Evolutionary conservation across 2,329 filamentous ascomycete species (phyloP).

Genomic region (Coniella lustricola): DNA sequence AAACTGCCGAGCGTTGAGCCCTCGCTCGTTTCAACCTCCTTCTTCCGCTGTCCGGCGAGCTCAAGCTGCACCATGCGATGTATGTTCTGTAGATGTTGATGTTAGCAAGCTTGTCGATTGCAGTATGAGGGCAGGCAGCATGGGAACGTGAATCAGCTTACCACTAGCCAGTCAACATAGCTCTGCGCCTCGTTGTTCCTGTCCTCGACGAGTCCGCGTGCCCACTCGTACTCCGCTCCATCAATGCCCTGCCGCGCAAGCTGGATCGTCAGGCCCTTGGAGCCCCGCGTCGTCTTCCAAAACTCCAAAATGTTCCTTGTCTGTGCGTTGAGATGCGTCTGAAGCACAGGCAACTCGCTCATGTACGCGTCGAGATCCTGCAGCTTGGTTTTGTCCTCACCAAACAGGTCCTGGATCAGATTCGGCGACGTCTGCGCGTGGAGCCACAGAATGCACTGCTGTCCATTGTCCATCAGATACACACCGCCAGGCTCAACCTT

Average conservation of each 20-base stretch:
- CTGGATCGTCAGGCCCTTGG: conserved; percentile 83
- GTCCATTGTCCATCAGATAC: conserved; percentile 93
- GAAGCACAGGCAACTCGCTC: conserved; percentile 71
- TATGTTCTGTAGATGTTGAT: conserved; percentile 46
- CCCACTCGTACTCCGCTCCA: conserved; percentile 95
- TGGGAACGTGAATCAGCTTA: too few relatives aligned
- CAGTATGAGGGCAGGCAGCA: too few relatives aligned
- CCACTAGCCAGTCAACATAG: conserved; percentile 95
- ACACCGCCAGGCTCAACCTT: conserved; percentile 87
- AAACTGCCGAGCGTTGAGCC: conserved; percentile 47
- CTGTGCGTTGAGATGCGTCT: conserved; percentile 91
- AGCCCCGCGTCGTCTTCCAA: conserved; percentile 69
- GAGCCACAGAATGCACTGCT: conserved; percentile 85
- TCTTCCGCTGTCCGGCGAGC: conserved; percentile 65
- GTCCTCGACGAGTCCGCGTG: conserved; percentile 82
- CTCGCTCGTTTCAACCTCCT: conserved; percentile 48
- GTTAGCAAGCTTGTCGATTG: too few relatives aligned
- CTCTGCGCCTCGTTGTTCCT: conserved; percentile 96
- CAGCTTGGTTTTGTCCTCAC: conserved; percentile 62
- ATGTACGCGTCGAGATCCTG: conserved; percentile 75
- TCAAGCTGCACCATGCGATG: conserved; percentile 91
- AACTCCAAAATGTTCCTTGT: conserved; percentile 91
- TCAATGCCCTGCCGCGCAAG: conserved; percentile 88
- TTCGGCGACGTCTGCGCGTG: conserved; percentile 90
- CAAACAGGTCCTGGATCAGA: conserved; percentile 83